Conservation (phyloP, 2,329 filamentous ascomycete genomes). For the Pyrenochaeta sp. region DNA sequence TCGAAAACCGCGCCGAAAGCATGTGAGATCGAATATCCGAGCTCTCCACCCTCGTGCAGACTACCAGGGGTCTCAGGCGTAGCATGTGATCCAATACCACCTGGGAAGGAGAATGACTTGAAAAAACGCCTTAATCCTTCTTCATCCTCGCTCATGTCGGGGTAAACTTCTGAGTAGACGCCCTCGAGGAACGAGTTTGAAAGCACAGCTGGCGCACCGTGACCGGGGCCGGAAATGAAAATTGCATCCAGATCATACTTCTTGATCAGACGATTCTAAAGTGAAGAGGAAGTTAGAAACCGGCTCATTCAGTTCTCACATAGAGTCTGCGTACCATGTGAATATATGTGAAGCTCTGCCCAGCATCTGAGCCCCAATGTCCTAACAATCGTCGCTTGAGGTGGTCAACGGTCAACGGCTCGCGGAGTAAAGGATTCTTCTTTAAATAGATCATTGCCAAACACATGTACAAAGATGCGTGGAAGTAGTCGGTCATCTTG, state of each 20-base stretch:
- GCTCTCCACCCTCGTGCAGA: slow-evolving; percentile 80
- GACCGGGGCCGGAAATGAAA: slow-evolving; percentile 79
- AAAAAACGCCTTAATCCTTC: slow-evolving; percentile 79
- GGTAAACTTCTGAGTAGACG: slow-evolving; percentile 79
- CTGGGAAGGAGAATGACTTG: slow-evolving; percentile 84
- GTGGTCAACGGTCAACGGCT: slow-evolving; percentile 73
- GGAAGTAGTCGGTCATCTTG: slow-evolving; percentile 76
- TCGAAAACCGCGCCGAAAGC: slow-evolving; percentile 82
- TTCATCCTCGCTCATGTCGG: slow-evolving; percentile 73
- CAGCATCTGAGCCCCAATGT: slow-evolving; percentile 82
- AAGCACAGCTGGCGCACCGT: slow-evolving; percentile 78
- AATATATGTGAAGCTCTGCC: slow-evolving; percentile 82
- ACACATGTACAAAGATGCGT: slow-evolving; percentile 76
- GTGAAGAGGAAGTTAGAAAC: background rate
- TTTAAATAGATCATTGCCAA: slow-evolving; percentile 83
- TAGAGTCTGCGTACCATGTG: slow-evolving; percentile 63
- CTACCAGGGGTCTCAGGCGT: slow-evolving; percentile 81
- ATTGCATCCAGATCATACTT: slow-evolving; percentile 78
- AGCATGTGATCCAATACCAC: slow-evolving; percentile 79
- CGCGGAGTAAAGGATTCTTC: slow-evolving; percentile 74
- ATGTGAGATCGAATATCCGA: slow-evolving; percentile 82
- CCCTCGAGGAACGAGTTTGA: slow-evolving; percentile 81
- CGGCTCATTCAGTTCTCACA: background rate
- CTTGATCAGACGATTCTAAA: slow-evolving; percentile 75
- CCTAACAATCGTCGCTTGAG: slow-evolving; percentile 78